A percentile compares a stretch with the other conserved stretches of the same genome.
These are phyloP conservation scores for Fusarium denticulatum DNA, from an alignment of 2,329 filamentous ascomycete genomes.

Conservation along the genomic window DNA sequence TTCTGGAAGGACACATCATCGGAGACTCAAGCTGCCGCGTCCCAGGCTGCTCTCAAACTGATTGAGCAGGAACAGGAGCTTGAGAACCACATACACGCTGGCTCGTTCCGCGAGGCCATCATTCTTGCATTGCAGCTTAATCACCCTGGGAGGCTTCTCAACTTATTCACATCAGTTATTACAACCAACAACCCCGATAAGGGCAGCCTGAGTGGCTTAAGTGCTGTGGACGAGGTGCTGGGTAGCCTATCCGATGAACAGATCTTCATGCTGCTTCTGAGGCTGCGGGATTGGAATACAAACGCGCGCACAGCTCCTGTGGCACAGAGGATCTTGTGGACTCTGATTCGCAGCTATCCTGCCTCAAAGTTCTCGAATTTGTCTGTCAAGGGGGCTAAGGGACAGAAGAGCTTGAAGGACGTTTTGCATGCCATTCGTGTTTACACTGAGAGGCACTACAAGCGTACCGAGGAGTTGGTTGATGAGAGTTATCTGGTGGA, in stretches of 20 bases:
- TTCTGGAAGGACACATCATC: conserved; percentile 96
- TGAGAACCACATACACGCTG: conserved; percentile 88
- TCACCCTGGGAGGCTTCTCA: conserved; percentile 87
- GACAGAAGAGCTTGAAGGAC: conserved; percentile 78
- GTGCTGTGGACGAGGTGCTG: conserved; percentile 84
- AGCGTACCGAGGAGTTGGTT: conserved; percentile 85
- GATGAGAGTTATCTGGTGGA: conserved; percentile 96
- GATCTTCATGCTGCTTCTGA: conserved; percentile 81
- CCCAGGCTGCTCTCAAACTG: conserved; percentile 77
- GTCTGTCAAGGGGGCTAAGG: conserved; percentile 66
- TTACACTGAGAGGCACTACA: conserved; percentile 94
- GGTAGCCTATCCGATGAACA: conserved; percentile 84
- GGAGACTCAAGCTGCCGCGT: conserved; percentile 78
- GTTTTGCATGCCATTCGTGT: conserved; percentile 86
- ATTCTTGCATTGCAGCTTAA: conserved; percentile 92
- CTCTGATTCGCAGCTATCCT: conserved; percentile 82
- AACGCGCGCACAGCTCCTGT: conserved; percentile 88
- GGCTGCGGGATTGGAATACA: conserved; percentile 96
- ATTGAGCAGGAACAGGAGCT: conserved; percentile 95
- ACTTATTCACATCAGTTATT: conserved; percentile 84
- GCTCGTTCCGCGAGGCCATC: conserved; percentile 92
- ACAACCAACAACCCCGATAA: conserved; percentile 68
- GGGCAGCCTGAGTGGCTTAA: conserved; percentile 71
- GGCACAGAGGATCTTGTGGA: conserved; percentile 84
- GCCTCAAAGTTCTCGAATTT: conserved; percentile 79